Conservation (phyloP, 1,284 basidiomycete genomes). For the Fereydounia khargensis region DNA sequence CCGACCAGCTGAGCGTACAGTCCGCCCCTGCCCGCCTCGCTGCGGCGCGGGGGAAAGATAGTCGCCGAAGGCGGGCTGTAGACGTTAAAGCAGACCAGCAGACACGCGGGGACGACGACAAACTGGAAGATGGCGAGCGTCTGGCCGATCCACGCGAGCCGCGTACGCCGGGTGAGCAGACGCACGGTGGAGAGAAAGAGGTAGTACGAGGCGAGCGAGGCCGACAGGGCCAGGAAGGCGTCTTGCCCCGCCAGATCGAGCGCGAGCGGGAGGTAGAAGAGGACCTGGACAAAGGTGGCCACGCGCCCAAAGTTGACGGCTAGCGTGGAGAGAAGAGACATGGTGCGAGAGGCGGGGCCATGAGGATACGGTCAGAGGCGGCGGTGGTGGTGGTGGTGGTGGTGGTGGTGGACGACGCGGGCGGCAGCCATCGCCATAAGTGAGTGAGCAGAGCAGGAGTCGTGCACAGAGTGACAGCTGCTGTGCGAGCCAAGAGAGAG, state of each 20-base stretch:
- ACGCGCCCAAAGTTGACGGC: slow-evolving; percentile 40
- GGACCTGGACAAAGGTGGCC: slow-evolving; percentile 49
- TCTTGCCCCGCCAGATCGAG: slow-evolving; percentile 55
- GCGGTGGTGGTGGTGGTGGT: no score
- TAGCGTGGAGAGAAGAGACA: slow-evolving; percentile 25
- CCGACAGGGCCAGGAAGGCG: slow-evolving; percentile 53
- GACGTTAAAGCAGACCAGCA: slow-evolving; percentile 49
- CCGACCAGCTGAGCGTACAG: neutral
- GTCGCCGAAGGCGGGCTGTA: slow-evolving; percentile 46
- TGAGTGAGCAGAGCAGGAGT: no score
- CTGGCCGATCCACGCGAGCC: slow-evolving; percentile 38
- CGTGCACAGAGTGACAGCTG: no score
- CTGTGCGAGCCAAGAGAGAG: no score
- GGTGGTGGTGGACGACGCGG: no score
- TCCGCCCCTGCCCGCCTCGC: slow-evolving; percentile 6
- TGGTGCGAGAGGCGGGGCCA: neutral
- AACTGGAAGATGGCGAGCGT: slow-evolving; percentile 49
- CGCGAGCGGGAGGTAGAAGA: slow-evolving; percentile 53
- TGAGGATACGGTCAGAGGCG: neutral
- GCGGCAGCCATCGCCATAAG: no score
- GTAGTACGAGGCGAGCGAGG: slow-evolving; percentile 52
- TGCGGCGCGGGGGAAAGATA: slow-evolving; percentile 20
- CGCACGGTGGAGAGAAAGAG: slow-evolving; percentile 47
- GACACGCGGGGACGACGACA: slow-evolving; percentile 47
- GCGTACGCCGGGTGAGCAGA: slow-evolving; percentile 27